Conservation (phyloP, 2,329 filamentous ascomycete species). For the Cladosporium sp. region DNA sequence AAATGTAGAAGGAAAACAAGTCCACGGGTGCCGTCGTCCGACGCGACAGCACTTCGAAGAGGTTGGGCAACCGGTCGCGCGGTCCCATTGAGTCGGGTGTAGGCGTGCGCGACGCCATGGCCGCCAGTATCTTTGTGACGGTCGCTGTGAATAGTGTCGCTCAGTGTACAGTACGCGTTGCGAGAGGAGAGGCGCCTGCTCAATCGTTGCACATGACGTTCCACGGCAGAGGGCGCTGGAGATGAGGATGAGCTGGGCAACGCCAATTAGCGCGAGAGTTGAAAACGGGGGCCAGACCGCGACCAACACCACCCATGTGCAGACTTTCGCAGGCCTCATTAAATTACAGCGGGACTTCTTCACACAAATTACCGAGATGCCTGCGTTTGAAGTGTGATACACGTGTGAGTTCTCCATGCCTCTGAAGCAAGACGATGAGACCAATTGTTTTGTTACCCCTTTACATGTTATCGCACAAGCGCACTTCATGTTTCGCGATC, state of each 20-base stretch:
- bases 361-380: not conserved
- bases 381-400: not conserved
- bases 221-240: not conserved
- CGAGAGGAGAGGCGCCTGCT: not conserved
- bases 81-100: conserved; percentile 25
- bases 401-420: not conserved
- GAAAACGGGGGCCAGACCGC: not conserved
- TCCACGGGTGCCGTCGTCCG: conserved; percentile 94
- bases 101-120: conserved; percentile 27
- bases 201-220: conserved; percentile 6
- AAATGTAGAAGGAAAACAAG: conserved; percentile 98
- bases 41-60: conserved; percentile 92
- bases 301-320: not conserved
- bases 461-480: no score
- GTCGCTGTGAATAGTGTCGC: not conserved
- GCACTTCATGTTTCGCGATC: no score
- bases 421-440: no score
- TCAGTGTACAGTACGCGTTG: not conserved
- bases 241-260: conserved; percentile 4
- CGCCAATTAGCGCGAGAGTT: conserved; percentile 9
- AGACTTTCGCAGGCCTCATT: not conserved
- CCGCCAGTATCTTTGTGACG: conserved; percentile 10
- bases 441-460: no score
- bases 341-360: not conserved
- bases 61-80: conserved; percentile 83